Evolutionary conservation across 257 asterid genomes (phyloP).

Genomic region (Nicotiana undulata): DNA sequence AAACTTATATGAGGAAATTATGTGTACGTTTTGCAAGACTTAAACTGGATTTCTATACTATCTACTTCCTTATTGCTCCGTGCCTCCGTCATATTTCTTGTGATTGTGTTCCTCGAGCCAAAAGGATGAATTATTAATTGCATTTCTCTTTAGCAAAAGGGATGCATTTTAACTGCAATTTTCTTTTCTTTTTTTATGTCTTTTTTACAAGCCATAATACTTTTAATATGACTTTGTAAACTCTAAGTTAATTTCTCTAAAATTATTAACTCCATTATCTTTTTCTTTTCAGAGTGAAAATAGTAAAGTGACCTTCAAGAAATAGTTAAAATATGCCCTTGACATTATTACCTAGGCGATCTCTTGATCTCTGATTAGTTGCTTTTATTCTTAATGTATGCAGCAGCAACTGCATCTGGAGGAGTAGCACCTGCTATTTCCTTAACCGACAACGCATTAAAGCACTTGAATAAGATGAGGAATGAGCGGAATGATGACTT

Average conservation of each 20-base stretch:
- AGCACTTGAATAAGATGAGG: constrained; percentile 73
- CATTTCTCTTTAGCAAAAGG: background rate
- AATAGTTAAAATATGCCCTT: background rate
- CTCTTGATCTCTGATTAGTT: background rate
- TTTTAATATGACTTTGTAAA: background rate
- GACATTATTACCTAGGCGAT: background rate
- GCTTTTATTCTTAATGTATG: background rate
- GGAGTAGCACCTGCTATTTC: constrained; percentile 76
- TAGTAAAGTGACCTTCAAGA: background rate
- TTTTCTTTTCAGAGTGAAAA: background rate
- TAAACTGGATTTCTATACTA: background rate
- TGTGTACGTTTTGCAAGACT: background rate
- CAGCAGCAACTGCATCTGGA: constrained; percentile 57
- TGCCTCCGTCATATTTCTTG: background rate
- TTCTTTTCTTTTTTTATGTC: background rate
- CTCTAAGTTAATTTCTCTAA: background rate
- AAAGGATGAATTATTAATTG: background rate
- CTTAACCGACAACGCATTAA: constrained; percentile 67
- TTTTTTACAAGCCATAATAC: background rate
- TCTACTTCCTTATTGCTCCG: background rate
- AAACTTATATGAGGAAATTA: background rate
- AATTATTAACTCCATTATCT: background rate
- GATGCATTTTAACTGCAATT: background rate
- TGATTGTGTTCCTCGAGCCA: background rate
- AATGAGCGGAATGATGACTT: constrained; percentile 55